Evolutionary conservation across 108 stramenopile genomes (phyloP).

Genomic region (Nitzschia putrida): DNA sequence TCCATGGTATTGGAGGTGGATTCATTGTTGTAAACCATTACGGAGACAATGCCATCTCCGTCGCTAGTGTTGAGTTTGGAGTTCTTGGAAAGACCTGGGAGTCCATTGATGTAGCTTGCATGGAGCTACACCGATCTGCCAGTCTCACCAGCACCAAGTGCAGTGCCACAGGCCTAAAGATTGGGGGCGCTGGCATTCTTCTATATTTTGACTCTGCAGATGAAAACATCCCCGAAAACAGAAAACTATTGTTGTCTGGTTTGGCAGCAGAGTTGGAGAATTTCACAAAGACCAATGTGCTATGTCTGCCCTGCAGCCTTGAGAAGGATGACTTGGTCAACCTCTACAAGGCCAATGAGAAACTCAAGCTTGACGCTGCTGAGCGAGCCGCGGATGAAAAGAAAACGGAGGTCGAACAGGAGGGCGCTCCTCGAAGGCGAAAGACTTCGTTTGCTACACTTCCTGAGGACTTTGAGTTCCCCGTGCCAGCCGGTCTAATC

Average conservation of each 20-base stretch:
- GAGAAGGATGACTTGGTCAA: conserved; percentile 14
- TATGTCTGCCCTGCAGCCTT: conserved; percentile 23
- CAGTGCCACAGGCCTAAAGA: conserved; percentile 8
- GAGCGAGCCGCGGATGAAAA: conserved; percentile 12
- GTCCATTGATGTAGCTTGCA: conserved; percentile 18
- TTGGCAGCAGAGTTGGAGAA: conserved; percentile 17
- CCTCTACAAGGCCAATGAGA: conserved; percentile 26
- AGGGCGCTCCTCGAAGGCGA: neutral
- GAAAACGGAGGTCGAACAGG: conserved; percentile 4
- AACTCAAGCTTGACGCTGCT: neutral
- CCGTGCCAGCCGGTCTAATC: conserved; percentile 22
- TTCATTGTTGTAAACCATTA: conserved; percentile 35
- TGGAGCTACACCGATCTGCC: conserved; percentile 28
- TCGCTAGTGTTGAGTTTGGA: conserved; percentile 25
- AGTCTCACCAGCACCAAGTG: conserved; percentile 26
- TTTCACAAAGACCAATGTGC: conserved; percentile 30
- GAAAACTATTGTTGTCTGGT: conserved; percentile 7
- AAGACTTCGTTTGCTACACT: conserved; percentile 27
- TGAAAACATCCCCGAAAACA: conserved; percentile 5
- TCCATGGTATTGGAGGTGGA: conserved; percentile 25
- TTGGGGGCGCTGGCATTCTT: conserved; percentile 28
- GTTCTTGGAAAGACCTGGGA: conserved; percentile 24
- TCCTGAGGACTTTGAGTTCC: conserved; percentile 27
- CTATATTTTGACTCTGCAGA: conserved; percentile 19
- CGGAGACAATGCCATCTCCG: conserved; percentile 22